A percentile compares a stretch with the other conserved stretches of the same genome.
phyloP scores from a whole-genome alignment of 768 basidiomycete species.

The Rhodosporidiobolus odoratus region DNA sequence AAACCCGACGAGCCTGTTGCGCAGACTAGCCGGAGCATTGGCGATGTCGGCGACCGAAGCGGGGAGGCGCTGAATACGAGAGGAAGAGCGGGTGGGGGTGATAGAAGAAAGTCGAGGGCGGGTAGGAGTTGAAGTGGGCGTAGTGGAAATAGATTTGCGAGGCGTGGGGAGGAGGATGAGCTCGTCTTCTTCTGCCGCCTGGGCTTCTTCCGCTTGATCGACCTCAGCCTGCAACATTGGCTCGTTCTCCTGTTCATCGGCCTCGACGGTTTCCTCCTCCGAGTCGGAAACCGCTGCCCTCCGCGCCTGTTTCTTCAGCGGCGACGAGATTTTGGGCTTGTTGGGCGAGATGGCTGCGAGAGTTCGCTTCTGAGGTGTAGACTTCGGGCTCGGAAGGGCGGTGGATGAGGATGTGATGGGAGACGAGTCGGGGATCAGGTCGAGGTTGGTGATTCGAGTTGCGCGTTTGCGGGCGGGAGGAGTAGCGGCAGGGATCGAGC shows the following conservation, averaged over 20 bases:
- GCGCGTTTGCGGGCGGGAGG: slow-evolving; percentile 9
- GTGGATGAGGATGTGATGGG: too few relatives aligned
- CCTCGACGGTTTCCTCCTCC: neutral
- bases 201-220: neutral
- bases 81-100: slow-evolving; percentile 22
- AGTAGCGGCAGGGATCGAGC: neutral
- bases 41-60: slow-evolving; percentile 2
- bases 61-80: slow-evolving; percentile 16
- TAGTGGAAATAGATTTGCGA: slow-evolving; percentile 1
- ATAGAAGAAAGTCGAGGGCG: neutral
- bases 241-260: neutral
- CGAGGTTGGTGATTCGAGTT: neutral
- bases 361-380: too few relatives aligned
- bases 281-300: neutral
- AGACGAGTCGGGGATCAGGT: neutral
- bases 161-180: slow-evolving; percentile 6
- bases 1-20: slow-evolving; percentile 27
- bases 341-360: neutral
- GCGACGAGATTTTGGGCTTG: slow-evolving; percentile 13
- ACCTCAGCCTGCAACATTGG: neutral
- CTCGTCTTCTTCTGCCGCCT: neutral
- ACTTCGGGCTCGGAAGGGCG: too few relatives aligned
- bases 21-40: slow-evolving; percentile 10
- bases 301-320: slow-evolving; percentile 12
- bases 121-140: neutral